phyloP scores from a whole-genome alignment of 179 eudicot genomes.

The Beta corolliflora region DNA sequence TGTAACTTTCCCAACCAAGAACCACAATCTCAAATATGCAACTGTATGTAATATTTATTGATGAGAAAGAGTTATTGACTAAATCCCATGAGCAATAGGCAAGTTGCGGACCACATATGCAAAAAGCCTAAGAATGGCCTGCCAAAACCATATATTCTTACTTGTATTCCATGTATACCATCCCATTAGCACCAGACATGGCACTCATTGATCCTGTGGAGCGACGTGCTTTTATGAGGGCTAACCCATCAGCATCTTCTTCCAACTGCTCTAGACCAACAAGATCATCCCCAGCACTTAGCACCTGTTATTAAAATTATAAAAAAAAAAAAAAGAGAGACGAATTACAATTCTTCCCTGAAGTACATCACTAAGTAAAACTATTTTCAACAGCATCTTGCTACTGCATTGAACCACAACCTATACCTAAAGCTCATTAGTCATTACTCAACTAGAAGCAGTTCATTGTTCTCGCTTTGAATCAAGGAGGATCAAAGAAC shows the following conservation, averaged over 20 bases:
- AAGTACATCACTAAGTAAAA: not conserved
- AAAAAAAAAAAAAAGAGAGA: not conserved
- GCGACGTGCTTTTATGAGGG: slow-evolving; percentile 84
- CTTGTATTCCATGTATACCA: slow-evolving; percentile 95
- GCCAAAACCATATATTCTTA: slow-evolving; percentile 30
- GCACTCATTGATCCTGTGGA: slow-evolving; percentile 85
- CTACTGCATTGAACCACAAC: not conserved
- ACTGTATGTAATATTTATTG: not conserved
- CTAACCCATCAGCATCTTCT: slow-evolving; percentile 85
- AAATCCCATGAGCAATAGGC: not conserved
- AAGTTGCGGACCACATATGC: not conserved
- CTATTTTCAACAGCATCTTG: not conserved
- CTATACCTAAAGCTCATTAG: not conserved
- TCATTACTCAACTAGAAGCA: too few species aligned
- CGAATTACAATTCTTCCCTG: not conserved
- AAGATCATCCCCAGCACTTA: slow-evolving; percentile 82
- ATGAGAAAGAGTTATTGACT: not conserved
- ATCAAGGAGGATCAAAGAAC: not conserved
- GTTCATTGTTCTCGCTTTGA: not conserved
- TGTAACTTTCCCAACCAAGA: not conserved
- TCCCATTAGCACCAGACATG: slow-evolving; percentile 96
- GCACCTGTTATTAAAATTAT: slow-evolving; percentile 46
- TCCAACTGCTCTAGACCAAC: slow-evolving; percentile 91
- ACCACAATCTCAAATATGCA: not conserved
- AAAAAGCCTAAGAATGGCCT: not conserved